Conservation (phyloP, 768 basidiomycete genomes). For the Trametes sanguinea region DNA sequence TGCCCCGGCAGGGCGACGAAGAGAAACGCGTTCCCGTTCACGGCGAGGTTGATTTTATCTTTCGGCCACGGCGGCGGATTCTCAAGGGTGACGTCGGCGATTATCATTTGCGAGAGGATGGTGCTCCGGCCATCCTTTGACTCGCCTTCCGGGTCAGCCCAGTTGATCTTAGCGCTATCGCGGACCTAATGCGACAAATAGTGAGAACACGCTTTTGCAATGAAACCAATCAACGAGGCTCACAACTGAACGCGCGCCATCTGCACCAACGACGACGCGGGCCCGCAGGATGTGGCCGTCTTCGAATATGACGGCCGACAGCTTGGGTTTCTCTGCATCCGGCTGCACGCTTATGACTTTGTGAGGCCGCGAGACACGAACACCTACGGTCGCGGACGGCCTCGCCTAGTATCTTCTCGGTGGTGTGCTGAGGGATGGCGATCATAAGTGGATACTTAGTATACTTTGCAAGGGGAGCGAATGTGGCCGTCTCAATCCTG, state of each 20-base stretch:
- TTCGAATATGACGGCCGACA: conserved; percentile 48
- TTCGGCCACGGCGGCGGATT: conserved; percentile 26
- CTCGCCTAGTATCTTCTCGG: conserved; percentile 44
- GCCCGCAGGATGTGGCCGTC: conserved; percentile 45
- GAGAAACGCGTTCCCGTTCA: conserved; percentile 39
- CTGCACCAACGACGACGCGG: conserved; percentile 52
- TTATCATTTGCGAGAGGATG: conserved; percentile 41
- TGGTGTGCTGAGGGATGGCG: conserved; percentile 45
- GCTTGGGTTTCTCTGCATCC: conserved; percentile 30
- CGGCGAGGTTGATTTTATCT: conserved; percentile 30
- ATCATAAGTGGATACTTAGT: conserved; percentile 48
- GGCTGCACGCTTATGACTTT: conserved; percentile 42
- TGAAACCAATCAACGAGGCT: conserved; percentile 9
- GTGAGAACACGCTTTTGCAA: background rate
- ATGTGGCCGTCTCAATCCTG: conserved; percentile 33
- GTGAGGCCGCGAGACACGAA: conserved; percentile 40
- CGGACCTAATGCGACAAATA: conserved; percentile 41
- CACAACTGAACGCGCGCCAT: conserved; percentile 51
- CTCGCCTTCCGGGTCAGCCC: conserved; percentile 44
- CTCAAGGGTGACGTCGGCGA: conserved; percentile 50
- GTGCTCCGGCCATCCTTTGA: conserved; percentile 28
- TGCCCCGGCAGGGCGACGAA: conserved; percentile 38
- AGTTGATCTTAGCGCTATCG: conserved; percentile 41
- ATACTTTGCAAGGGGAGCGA: conserved; percentile 39
- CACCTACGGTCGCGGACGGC: conserved; percentile 35